Percentiles rank a stretch among this genome's conserved stretches.
phyloP scores from a whole-genome alignment of 371 early-diverging fungal genomes.

The Zancudomyces culisetae region DNA sequence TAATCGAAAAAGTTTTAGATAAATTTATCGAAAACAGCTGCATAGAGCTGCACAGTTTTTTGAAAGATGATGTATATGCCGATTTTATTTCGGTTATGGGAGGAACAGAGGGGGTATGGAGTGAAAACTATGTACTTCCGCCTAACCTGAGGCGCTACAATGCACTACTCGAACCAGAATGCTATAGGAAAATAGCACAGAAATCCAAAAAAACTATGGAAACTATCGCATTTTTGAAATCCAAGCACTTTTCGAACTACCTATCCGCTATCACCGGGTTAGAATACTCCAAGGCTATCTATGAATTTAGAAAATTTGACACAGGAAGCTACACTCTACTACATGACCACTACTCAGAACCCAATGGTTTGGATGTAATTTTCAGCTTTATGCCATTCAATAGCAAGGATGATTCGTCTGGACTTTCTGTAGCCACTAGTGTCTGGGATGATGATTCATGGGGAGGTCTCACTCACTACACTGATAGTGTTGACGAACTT shows the following conservation, averaged over 20 bases:
- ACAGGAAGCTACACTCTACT: constrained; percentile 35
- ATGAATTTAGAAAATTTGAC: constrained; percentile 29
- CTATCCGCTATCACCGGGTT: constrained; percentile 19
- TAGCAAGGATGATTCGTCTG: background rate
- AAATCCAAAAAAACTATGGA: too few relatives aligned
- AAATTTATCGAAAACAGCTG: constrained; percentile 28
- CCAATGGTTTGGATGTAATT: constrained; percentile 30
- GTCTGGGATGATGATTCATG: constrained; percentile 27
- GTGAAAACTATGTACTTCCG: background rate
- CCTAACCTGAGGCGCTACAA: background rate
- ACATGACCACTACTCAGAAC: constrained; percentile 32
- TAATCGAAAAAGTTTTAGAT: constrained; percentile 18
- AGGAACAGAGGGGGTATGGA: background rate
- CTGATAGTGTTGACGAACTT: constrained; percentile 31
- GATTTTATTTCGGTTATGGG: constrained; percentile 8
- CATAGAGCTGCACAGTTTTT: constrained; percentile 28
- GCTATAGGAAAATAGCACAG: background rate
- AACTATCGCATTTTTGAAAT: constrained; percentile 18
- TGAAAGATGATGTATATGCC: constrained; percentile 22
- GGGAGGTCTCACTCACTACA: constrained; percentile 34
- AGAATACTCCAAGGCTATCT: constrained; percentile 4
- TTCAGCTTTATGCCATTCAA: constrained; percentile 17
- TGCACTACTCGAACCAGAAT: background rate
- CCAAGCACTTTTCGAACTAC: constrained; percentile 22
- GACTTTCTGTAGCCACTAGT: background rate